Conservation (phyloP, 1,284 basidiomycete species). For the Ganoderma sinense region DNA sequence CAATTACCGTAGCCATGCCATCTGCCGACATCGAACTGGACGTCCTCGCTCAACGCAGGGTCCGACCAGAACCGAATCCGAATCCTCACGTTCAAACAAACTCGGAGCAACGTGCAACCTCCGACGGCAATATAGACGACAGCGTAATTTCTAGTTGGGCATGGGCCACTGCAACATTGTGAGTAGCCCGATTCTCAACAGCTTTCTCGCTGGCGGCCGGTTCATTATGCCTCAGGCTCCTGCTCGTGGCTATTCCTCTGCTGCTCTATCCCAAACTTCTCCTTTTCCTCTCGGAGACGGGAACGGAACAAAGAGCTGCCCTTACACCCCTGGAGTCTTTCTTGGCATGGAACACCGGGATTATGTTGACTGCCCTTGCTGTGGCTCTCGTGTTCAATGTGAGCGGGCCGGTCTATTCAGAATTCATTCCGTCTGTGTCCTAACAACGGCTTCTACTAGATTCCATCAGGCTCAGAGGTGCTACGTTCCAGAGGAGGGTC, state of each 20-base stretch:
- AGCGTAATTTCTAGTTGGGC: constrained; percentile 51
- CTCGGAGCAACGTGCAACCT: constrained; percentile 19
- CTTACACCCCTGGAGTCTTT: constrained; percentile 74
- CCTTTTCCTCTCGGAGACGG: constrained; percentile 62
- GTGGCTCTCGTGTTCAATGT: constrained; percentile 69
- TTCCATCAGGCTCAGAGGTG: constrained; percentile 18
- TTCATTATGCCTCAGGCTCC: constrained; percentile 42
- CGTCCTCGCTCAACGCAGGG: constrained; percentile 34
- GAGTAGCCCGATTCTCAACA: not conserved
- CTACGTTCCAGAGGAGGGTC: constrained; percentile 4
- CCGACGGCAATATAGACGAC: constrained; percentile 26
- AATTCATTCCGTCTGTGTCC: constrained; percentile 33
- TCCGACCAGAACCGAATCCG: not conserved
- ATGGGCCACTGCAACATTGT: constrained; percentile 53
- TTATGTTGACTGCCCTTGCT: constrained; percentile 62
- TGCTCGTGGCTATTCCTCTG: constrained; percentile 52
- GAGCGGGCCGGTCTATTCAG: constrained; percentile 27
- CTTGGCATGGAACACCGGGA: constrained; percentile 66
- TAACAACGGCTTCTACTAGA: constrained; percentile 25
- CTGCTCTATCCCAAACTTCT: constrained; percentile 65
- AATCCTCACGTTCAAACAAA: not conserved
- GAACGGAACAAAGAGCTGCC: constrained; percentile 46
- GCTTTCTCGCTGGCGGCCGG: not conserved
- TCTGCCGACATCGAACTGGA: constrained; percentile 40
- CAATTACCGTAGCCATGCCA: not conserved